phyloP scores from a whole-genome alignment of 2,329 filamentous ascomycete species.

The Fusarium sp. region DNA sequence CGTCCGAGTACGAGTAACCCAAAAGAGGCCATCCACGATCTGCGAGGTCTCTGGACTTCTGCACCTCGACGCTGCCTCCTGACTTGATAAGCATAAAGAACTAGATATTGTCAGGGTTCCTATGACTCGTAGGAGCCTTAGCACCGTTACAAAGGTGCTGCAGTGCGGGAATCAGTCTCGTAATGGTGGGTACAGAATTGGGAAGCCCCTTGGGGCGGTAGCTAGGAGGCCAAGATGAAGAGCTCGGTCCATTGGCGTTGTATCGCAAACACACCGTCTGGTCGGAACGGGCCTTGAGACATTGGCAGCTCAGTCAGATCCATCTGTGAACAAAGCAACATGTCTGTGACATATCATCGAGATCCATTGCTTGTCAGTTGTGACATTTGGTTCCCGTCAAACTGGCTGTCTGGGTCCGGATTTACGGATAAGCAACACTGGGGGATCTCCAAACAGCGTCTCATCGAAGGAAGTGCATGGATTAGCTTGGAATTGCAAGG shows the following conservation, averaged over 20 bases:
- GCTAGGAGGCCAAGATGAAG: not conserved
- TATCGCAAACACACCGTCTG: not conserved
- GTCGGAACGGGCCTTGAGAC: not conserved
- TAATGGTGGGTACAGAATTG: not conserved
- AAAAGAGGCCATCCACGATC: not conserved
- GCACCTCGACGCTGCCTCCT: not conserved
- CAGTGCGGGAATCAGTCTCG: not conserved
- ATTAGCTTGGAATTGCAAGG: not conserved
- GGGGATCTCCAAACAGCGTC: not conserved
- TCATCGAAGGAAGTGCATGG: not conserved
- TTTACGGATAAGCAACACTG: not conserved
- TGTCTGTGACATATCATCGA: not conserved
- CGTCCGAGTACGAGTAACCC: not conserved
- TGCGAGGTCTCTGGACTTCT: not conserved
- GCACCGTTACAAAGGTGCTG: not conserved
- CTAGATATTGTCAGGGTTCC: not conserved
- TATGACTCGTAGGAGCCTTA: not conserved
- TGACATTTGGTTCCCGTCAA: not conserved
- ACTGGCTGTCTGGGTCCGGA: not conserved
- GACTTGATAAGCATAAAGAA: constrained; percentile 1
- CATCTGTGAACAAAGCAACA: not conserved
- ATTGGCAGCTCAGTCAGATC: not conserved
- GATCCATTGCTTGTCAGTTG: not conserved
- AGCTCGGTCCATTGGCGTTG: not conserved
- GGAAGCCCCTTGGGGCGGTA: not conserved